These are phyloP conservation scores for Crithidia thermophila DNA, from an alignment of 208 protist genomes.

Conservation along the genomic window DNA sequence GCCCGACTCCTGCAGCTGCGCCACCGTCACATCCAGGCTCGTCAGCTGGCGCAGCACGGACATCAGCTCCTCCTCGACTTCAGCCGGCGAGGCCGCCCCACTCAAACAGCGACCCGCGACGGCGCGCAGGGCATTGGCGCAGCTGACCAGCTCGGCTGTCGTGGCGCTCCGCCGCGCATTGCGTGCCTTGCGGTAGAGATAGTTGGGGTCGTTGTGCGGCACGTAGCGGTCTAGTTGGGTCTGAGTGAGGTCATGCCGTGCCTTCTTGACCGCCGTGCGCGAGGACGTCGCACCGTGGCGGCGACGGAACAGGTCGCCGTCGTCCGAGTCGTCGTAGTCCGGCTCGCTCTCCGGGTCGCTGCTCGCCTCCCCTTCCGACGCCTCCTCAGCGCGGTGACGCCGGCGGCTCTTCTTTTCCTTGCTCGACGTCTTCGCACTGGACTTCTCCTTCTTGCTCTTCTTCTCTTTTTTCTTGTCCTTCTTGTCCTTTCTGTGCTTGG, in stretches of 20 bases:
- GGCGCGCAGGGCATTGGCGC: slow-evolving; percentile 20
- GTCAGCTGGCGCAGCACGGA: slow-evolving; percentile 47
- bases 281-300: slow-evolving; percentile 16
- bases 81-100: slow-evolving; percentile 9
- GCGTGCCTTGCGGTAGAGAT: slow-evolving; percentile 43
- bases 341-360: slow-evolving; percentile 5
- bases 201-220: slow-evolving; percentile 37
- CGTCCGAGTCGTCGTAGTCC: slow-evolving; percentile 20
- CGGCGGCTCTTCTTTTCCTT: slow-evolving; percentile 25
- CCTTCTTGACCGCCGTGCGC: slow-evolving; percentile 29
- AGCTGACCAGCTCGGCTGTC: slow-evolving; percentile 27
- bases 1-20: slow-evolving; percentile 54
- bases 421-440: slow-evolving; percentile 1
- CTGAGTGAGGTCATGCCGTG: slow-evolving; percentile 29
- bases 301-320: slow-evolving; percentile 19
- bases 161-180: slow-evolving; percentile 29
- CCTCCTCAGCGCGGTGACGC: slow-evolving; percentile 6
- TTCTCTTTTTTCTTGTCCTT: slow-evolving; percentile 34
- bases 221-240: slow-evolving; percentile 29
- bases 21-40: slow-evolving; percentile 43
- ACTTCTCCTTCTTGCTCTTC: slow-evolving; percentile 22
- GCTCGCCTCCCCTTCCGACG: background rate
- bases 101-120: slow-evolving; percentile 10
- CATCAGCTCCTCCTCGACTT: slow-evolving; percentile 40
- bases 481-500: slow-evolving; percentile 11